Conservation (phyloP, 2,329 filamentous ascomycete species). For the Hypocrella siamensis region DNA sequence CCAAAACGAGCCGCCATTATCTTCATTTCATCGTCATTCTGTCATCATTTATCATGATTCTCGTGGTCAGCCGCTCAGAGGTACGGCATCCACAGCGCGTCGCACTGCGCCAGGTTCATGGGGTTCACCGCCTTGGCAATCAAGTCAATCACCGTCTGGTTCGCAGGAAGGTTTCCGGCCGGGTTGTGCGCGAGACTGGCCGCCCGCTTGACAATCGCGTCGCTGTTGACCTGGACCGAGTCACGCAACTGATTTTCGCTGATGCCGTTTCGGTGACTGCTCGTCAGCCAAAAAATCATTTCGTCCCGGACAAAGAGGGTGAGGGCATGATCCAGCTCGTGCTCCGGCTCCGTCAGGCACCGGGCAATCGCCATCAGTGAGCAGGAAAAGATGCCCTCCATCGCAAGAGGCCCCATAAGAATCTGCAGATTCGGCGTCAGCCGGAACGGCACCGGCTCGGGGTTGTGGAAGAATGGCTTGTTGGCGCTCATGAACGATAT, state of each 20-base stretch:
- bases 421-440: constrained; percentile 92
- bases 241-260: constrained; percentile 57
- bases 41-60: too few species aligned
- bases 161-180: constrained; percentile 72
- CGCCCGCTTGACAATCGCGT: constrained; percentile 82
- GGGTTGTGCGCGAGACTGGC: constrained; percentile 67
- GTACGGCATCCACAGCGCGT: constrained; percentile 96
- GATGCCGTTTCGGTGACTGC: constrained; percentile 44
- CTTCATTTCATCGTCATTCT: too few species aligned
- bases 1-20: too few species aligned
- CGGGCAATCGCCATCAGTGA: constrained; percentile 93
- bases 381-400: constrained; percentile 91
- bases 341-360: constrained; percentile 76
- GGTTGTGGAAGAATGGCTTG: constrained; percentile 86
- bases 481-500: constrained; percentile 75
- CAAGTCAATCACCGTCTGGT: constrained; percentile 91
- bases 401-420: constrained; percentile 87
- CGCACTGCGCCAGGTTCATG: constrained; percentile 71
- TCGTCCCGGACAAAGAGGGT: constrained; percentile 93
- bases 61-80: constrained; percentile 32
- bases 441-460: constrained; percentile 91
- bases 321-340: constrained; percentile 87
- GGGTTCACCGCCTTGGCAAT: constrained; percentile 90
- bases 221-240: constrained; percentile 71
- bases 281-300: constrained; percentile 93